Evolutionary conservation across 176 grass and related monocot genomes (phyloP).

Genomic region (Avena insularis): DNA sequence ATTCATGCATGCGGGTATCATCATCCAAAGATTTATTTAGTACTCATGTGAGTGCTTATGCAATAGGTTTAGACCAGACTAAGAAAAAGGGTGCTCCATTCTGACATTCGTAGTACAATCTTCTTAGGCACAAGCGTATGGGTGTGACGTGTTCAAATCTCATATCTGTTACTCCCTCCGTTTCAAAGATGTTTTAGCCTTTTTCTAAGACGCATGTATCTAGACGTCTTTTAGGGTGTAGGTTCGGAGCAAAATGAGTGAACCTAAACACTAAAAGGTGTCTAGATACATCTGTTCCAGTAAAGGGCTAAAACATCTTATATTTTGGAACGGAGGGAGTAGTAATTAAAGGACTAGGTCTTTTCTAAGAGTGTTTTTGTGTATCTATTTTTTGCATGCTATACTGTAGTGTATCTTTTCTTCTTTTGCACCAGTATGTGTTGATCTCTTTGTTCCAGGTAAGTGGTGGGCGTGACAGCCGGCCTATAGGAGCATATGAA

Average conservation of each 20-base stretch:
- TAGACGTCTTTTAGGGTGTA: no score
- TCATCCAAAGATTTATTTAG: background rate
- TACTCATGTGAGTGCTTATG: background rate
- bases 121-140: conserved; percentile 11
- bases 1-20: conserved; percentile 15
- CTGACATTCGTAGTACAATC: background rate
- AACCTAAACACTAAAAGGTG: no score
- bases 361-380: conserved; percentile 1
- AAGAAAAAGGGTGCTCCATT: background rate
- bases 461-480: conserved; percentile 82
- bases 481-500: conserved; percentile 92
- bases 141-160: background rate
- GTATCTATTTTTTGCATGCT: background rate
- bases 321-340: no score
- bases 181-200: no score
- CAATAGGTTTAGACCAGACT: background rate
- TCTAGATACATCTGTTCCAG: no score
- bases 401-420: conserved; percentile 3
- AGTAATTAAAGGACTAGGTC: background rate
- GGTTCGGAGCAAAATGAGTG: no score
- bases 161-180: background rate
- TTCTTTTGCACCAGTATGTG: background rate
- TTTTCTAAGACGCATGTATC: no score
- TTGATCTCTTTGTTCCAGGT: conserved; percentile 57
- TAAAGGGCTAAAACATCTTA: no score